A percentile compares a stretch with the other conserved stretches of the same genome.
These are phyloP conservation scores for Torulaspora microellipsoides DNA, from an alignment of 805 yeast species.

Conservation along the genomic window DNA sequence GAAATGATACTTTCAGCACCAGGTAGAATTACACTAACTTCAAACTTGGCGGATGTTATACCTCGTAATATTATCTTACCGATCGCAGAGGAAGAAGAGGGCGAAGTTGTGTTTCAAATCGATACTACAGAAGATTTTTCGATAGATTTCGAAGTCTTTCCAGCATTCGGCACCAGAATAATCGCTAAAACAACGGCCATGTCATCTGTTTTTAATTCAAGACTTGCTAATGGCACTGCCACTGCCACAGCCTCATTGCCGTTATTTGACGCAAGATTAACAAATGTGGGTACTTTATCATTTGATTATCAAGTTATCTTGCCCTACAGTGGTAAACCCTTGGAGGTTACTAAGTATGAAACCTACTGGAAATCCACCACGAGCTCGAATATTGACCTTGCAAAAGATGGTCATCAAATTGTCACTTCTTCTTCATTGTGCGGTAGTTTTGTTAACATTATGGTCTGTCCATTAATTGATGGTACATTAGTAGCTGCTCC, in stretches of 20 bases:
- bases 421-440: conserved; percentile 88
- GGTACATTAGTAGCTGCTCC: conserved; percentile 85
- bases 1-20: conserved; percentile 46
- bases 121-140: conserved; percentile 70
- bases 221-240: conserved; percentile 37
- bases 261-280: conserved; percentile 72
- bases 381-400: conserved; percentile 35
- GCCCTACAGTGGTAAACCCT: conserved; percentile 79
- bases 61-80: conserved; percentile 86
- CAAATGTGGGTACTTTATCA: conserved; percentile 73
- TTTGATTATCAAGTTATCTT: conserved; percentile 78
- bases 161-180: conserved; percentile 89
- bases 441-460: conserved; percentile 70
- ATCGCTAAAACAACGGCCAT: conserved; percentile 86
- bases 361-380: conserved; percentile 95
- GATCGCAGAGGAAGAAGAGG: conserved; percentile 50
- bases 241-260: conserved; percentile 49
- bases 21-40: conserved; percentile 78
- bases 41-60: conserved; percentile 71
- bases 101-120: conserved; percentile 76
- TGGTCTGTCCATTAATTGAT: conserved; percentile 70
- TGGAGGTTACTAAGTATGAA: conserved; percentile 88
- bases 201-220: conserved; percentile 42
- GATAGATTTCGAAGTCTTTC: conserved; percentile 85
- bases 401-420: conserved; percentile 36